phyloP scores from a whole-genome alignment of 306 rosid species.

The Datisca glomerata region DNA sequence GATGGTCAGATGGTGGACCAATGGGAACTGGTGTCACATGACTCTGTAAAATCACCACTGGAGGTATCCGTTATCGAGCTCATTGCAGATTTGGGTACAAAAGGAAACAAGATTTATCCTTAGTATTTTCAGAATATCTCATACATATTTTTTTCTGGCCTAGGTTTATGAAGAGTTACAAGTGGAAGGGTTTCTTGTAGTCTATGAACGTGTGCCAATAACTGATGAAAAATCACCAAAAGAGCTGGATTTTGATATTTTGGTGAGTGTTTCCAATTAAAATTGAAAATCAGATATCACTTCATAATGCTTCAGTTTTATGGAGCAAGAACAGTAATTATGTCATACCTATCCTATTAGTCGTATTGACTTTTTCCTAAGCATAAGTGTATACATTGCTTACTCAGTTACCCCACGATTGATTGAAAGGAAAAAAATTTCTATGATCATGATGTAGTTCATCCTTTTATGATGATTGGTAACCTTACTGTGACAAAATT shows the following conservation, averaged over 20 bases:
- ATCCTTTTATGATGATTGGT: too few species aligned
- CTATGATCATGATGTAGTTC: too few species aligned
- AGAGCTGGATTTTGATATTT: slow-evolving; percentile 74
- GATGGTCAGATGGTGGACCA: slow-evolving; percentile 99
- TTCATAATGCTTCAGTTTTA: too few species aligned
- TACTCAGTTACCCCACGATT: too few species aligned
- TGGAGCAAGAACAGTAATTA: too few species aligned
- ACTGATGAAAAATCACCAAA: slow-evolving; percentile 94
- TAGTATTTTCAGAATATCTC: slow-evolving; percentile 15
- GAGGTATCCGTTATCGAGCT: too few species aligned
- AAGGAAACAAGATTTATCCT: slow-evolving; percentile 8
- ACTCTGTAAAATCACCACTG: slow-evolving; percentile 70
- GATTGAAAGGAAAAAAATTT: too few species aligned
- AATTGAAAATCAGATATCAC: not conserved
- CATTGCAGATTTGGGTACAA: too few species aligned
- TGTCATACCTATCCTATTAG: too few species aligned
- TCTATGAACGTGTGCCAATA: slow-evolving; percentile 87
- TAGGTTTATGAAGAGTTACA: slow-evolving; percentile 85
- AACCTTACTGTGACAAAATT: too few species aligned
- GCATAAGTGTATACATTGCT: too few species aligned
- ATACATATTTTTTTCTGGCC: slow-evolving; percentile 15
- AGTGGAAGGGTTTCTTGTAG: slow-evolving; percentile 66
- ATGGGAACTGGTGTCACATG: slow-evolving; percentile 67
- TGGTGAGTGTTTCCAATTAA: slow-evolving; percentile 40
- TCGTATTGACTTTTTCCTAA: too few species aligned